phyloP scores from a whole-genome alignment of 495 filamentous ascomycete species.

The Penicillium verhagenii region DNA sequence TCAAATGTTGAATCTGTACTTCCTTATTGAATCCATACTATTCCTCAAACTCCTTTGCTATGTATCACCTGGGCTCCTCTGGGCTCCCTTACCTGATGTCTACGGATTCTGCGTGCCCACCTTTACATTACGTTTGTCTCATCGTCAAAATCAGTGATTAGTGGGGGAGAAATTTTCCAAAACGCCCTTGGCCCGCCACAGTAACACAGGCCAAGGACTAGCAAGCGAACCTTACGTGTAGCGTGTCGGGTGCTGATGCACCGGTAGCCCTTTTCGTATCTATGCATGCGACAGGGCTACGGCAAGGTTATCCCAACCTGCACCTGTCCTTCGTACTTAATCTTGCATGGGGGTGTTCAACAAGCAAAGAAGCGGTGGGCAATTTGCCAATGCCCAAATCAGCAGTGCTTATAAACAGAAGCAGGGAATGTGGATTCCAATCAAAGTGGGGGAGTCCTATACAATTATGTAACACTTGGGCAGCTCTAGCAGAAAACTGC shows the following conservation, averaged over 20 bases:
- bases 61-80: no score
- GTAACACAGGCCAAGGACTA: background rate
- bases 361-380: conserved; percentile 13
- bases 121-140: background rate
- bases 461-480: no score
- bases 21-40: no score
- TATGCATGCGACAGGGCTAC: conserved; percentile 8
- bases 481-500: no score
- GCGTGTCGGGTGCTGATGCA: conserved; percentile 6
- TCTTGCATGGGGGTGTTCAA: background rate
- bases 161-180: background rate
- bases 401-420: no score
- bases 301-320: conserved; percentile 22
- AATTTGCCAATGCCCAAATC: background rate
- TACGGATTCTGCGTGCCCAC: background rate
- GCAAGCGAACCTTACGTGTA: conserved; percentile 10
- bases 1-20: no score
- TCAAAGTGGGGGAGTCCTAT: no score
- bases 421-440: no score
- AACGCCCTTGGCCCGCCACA: conserved; percentile 17
- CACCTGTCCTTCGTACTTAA: conserved; percentile 3
- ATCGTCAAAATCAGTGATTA: background rate
- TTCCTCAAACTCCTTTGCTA: no score
- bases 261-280: conserved; percentile 7
- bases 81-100: no score